Conservation (phyloP, 2,329 filamentous ascomycete species). For the Cercospora janseana region DNA sequence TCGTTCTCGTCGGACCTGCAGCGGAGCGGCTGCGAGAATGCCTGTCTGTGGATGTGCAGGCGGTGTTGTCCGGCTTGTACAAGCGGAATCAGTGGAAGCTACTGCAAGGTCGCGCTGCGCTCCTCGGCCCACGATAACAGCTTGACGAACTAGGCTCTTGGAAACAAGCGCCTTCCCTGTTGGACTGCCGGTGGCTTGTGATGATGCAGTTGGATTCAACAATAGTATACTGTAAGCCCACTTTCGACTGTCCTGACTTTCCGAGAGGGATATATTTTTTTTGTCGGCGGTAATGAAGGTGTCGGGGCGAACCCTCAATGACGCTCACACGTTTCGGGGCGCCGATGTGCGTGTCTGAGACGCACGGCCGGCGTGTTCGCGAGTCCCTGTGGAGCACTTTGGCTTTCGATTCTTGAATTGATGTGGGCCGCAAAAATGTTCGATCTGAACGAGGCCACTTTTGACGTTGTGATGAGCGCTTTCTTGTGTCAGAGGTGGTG, state of each 20-base stretch:
- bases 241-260: too few relatives aligned
- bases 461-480: not conserved
- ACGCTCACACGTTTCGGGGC: slow-evolving; percentile 10
- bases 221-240: too few relatives aligned
- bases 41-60: too few relatives aligned
- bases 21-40: too few relatives aligned
- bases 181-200: slow-evolving; percentile 2
- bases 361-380: slow-evolving; percentile 5
- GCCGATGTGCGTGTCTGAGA: slow-evolving; percentile 9
- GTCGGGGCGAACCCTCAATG: too few relatives aligned
- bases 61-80: too few relatives aligned
- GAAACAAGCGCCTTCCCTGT: slow-evolving; percentile 1
- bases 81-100: too few relatives aligned
- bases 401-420: not conserved
- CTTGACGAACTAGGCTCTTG: slow-evolving; percentile 4
- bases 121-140: not conserved
- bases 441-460: not conserved
- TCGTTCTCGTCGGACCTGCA: too few relatives aligned
- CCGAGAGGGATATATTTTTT: not conserved
- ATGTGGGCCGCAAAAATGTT: slow-evolving; percentile 3
- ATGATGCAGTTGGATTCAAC: slow-evolving; percentile 3
- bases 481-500: slow-evolving; percentile 1
- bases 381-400: slow-evolving; percentile 2
- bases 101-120: slow-evolving; percentile 7
- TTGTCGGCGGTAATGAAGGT: too few relatives aligned